phyloP scores from a whole-genome alignment of 805 yeast genomes.

The Kuraishia borneana region DNA sequence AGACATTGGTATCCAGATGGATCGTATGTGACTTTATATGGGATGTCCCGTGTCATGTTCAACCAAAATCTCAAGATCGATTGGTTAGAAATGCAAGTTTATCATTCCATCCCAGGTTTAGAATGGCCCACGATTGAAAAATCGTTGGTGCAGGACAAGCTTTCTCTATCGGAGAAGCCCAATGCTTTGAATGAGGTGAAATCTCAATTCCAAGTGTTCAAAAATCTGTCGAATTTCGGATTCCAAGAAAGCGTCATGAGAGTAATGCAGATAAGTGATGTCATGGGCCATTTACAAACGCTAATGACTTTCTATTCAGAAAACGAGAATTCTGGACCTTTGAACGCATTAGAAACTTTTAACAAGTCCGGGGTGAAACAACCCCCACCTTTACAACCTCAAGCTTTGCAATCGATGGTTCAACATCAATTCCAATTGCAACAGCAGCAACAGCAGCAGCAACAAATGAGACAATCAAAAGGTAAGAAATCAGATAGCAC shows the following conservation, averaged over 20 bases:
- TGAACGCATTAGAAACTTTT: conserved; percentile 2
- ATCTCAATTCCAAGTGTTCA: conserved; percentile 28
- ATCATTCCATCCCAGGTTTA: conserved; percentile 3
- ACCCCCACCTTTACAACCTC: neutral
- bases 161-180: neutral
- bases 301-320: conserved; percentile 27
- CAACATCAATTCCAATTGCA: conserved; percentile 1
- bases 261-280: conserved; percentile 64
- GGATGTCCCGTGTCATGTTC: conserved; percentile 51
- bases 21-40: conserved; percentile 49
- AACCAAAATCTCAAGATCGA: conserved; percentile 56
- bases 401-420: neutral
- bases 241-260: conserved; percentile 56
- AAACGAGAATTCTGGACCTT: neutral
- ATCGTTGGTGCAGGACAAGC: neutral
- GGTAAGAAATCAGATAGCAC: neutral
- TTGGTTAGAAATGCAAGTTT: conserved; percentile 47
- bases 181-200: conserved; percentile 1
- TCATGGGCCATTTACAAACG: conserved; percentile 60
- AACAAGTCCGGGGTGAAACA: neutral
- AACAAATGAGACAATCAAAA: neutral
- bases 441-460: conserved; percentile 3
- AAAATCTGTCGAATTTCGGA: conserved; percentile 45
- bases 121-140: conserved; percentile 4
- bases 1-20: conserved; percentile 58